These are phyloP conservation scores for Barnettozyma salicaria DNA, from an alignment of 805 yeast species.

Conservation along the genomic window DNA sequence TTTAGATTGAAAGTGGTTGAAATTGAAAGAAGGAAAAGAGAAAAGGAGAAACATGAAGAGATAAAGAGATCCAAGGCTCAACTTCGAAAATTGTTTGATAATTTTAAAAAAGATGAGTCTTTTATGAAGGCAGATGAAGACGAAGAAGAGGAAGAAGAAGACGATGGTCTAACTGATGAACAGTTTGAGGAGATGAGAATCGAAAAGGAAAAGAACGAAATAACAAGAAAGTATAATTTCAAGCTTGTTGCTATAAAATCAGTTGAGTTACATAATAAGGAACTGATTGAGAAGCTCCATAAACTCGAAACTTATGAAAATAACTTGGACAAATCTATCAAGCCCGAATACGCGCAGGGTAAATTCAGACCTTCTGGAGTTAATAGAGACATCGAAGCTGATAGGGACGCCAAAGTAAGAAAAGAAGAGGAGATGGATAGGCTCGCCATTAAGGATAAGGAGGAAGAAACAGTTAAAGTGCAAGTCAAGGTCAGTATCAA, in stretches of 20 bases:
- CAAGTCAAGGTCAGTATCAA: constrained; percentile 6
- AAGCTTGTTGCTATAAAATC: constrained; percentile 14
- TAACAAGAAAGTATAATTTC: constrained; percentile 18
- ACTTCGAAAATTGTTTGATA: constrained; percentile 40
- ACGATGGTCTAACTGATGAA: constrained; percentile 29
- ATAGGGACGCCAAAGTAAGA: constrained; percentile 35
- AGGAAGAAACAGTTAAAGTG: neutral
- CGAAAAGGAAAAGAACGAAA: constrained; percentile 20
- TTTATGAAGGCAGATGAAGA: constrained; percentile 12
- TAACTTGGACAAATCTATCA: constrained; percentile 30
- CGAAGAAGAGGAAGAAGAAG: constrained; percentile 19
- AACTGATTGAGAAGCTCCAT: constrained; percentile 22
- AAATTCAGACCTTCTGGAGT: constrained; percentile 19
- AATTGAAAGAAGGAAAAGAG: constrained; percentile 46
- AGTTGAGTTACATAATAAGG: constrained; percentile 15
- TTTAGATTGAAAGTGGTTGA: constrained; percentile 51
- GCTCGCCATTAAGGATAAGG: neutral
- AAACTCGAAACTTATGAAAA: constrained; percentile 32
- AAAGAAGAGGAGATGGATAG: constrained; percentile 23
- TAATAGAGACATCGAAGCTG: constrained; percentile 34
- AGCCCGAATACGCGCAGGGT: constrained; percentile 14
- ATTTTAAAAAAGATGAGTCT: constrained; percentile 27
- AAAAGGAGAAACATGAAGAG: constrained; percentile 42
- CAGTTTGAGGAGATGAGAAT: constrained; percentile 27
- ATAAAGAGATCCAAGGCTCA: constrained; percentile 42